A percentile compares a stretch with the other conserved stretches of the same genome.
Evolutionary conservation across 176 grass and related monocot genomes (phyloP).

Genomic region (Avena eriantha): DNA sequence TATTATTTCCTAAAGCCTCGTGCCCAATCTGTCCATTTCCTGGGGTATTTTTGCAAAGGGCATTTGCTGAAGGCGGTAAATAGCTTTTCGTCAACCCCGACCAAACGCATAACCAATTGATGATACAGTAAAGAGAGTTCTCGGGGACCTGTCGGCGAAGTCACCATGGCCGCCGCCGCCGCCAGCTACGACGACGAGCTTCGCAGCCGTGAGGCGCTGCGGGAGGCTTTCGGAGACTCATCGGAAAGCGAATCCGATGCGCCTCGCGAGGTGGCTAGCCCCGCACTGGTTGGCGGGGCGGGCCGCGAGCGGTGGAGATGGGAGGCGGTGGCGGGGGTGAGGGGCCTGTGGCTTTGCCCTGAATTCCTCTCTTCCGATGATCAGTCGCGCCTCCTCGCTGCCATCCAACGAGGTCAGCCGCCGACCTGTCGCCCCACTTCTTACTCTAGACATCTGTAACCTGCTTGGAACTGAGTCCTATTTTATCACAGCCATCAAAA

Average conservation of each 20-base stretch:
- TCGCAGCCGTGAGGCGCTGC: constrained; percentile 27
- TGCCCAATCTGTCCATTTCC: too few relatives aligned
- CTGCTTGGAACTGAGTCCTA: background rate
- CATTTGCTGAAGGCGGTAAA: background rate
- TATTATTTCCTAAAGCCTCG: too few relatives aligned
- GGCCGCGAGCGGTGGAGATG: constrained; percentile 36
- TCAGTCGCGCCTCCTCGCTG: constrained; percentile 55
- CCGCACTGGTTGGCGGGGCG: background rate
- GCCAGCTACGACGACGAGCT: constrained; percentile 6
- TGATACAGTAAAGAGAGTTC: too few relatives aligned
- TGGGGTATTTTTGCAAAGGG: too few relatives aligned
- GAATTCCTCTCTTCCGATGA: constrained; percentile 52
- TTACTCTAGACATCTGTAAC: background rate
- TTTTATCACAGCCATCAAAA: constrained; percentile 34
- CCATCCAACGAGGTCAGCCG: constrained; percentile 51
- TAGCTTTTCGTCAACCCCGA: background rate
- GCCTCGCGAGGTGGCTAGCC: background rate
- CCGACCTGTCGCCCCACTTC: too few relatives aligned
- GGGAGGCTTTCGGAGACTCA: constrained; percentile 66
- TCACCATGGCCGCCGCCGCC: constrained; percentile 21
- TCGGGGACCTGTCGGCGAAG: too few relatives aligned
- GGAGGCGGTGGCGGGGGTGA: constrained; percentile 48
- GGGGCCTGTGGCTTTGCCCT: constrained; percentile 64
- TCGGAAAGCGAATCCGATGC: constrained; percentile 45
- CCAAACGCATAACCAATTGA: background rate